Percentiles rank a stretch among this genome's conserved stretches.
Conservation (phyloP, 1,139 yeast genomes). For the Yamadazyma epiphylla region DNA sequence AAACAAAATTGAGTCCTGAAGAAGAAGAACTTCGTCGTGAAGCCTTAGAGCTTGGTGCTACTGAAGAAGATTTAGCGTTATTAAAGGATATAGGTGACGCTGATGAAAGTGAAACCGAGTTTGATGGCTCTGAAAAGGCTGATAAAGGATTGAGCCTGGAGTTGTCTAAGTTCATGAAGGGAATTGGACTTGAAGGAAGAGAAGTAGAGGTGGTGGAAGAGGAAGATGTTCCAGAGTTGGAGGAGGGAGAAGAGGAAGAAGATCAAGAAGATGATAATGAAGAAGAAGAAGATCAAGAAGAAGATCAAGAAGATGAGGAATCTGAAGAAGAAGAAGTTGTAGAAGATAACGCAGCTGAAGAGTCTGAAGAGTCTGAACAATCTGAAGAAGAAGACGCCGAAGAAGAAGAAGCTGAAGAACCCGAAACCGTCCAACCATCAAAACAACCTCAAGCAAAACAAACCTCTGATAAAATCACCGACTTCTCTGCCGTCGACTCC, state of each 20-base stretch:
- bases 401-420: conserved; percentile 15
- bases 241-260: conserved; percentile 23
- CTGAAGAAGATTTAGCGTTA: conserved; percentile 59
- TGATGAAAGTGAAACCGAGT: conserved; percentile 66
- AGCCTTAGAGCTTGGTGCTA: conserved; percentile 66
- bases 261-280: conserved; percentile 23
- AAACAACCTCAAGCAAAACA: conserved; percentile 14
- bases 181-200: conserved; percentile 55
- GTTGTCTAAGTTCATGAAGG: conserved; percentile 61
- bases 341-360: conserved; percentile 16
- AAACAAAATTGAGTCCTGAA: conserved; percentile 12
- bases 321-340: conserved; percentile 15
- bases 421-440: conserved; percentile 15
- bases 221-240: conserved; percentile 26
- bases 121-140: conserved; percentile 31
- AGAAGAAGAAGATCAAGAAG: conserved; percentile 22
- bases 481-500: conserved; percentile 52
- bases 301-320: conserved; percentile 16
- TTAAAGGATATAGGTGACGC: conserved; percentile 48
- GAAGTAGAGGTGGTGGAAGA: conserved; percentile 32
- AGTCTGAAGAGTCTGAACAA: conserved; percentile 14
- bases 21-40: conserved; percentile 56
- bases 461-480: conserved; percentile 40
- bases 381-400: conserved; percentile 14
- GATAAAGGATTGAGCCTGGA: conserved; percentile 57